Base-by-base conservation (phyloP, 495 filamentous ascomycete species). In the Pseudomonodictys pantanalensis region DNA sequence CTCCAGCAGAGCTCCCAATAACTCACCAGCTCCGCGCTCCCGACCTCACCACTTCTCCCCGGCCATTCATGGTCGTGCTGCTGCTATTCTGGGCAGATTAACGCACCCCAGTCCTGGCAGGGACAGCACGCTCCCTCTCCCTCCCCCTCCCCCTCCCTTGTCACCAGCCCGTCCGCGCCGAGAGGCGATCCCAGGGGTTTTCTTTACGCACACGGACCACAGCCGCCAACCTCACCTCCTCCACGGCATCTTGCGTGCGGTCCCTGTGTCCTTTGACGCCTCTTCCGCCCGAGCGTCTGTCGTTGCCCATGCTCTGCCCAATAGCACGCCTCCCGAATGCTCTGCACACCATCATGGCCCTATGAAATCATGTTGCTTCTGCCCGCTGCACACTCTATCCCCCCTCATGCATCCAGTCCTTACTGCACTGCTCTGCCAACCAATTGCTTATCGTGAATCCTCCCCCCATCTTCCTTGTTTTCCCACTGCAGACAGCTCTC, bases 381-480 rank as follows among this genome's bases (percentile, higher is more conserved):
- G 41, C 47, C 45, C 23, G 25, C 39, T 32, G 44, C 47, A 29
- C 26, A 24, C 23, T 28, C 6, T 15, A 15, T 15, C 24, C 42
- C 6, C 35, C 48, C 10, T 8, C 6, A n/a, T 45, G 32, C 18
- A 46, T 20, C 45, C 55, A 26, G 48, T 58, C 53, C 51, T 53
- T 47, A 46, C 57, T 49, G 58, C 58, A 43, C 56, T 51, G 33
- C 56, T 10, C 5, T 28, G 29, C 29, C 52, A 30, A 24, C 59
- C 52, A 58, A 64, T 55, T 62, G 60, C 53, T 48, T 64, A 52
- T 58, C 54, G 60, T 52, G 53, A 52, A 17, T 47, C 4, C 32
- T 30, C 9, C 54, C 54, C 60, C 39, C 39, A 33, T 48, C 12
- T 30, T 46, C 20, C 29, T n/a, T 48, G 20, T 18, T 22, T 20